Conservation (phyloP, 805 yeast genomes). For the Metschnikowia continentalis region DNA sequence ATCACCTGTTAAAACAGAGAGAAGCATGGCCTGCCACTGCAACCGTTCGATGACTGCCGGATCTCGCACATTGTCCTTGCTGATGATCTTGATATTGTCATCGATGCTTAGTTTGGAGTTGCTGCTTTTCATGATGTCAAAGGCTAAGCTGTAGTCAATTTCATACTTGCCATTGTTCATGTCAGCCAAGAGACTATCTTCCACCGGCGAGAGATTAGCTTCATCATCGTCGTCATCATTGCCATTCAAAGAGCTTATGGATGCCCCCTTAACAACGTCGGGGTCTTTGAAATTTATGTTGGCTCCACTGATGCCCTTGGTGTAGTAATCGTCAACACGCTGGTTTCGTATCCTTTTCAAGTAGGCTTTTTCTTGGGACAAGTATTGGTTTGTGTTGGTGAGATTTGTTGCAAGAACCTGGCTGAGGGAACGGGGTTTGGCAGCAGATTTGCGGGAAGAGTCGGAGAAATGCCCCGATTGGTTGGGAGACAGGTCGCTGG, state of each 20-base stretch:
- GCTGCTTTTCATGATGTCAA: conserved; percentile 30
- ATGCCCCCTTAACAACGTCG: conserved; percentile 1
- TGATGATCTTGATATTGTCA: conserved; percentile 32
- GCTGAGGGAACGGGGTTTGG: conserved; percentile 12
- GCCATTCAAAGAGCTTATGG: not conserved
- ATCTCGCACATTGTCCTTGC: conserved; percentile 38
- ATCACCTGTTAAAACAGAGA: conserved; percentile 89
- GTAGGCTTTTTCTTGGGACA: conserved; percentile 65
- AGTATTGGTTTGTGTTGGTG: conserved; percentile 35
- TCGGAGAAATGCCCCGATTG: conserved; percentile 3
- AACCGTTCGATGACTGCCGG: conserved; percentile 66
- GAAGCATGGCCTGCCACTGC: conserved; percentile 95
- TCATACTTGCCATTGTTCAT: conserved; percentile 44
- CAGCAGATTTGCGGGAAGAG: conserved; percentile 7
- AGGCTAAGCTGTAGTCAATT: conserved; percentile 43
- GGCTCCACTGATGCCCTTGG: conserved; percentile 55
- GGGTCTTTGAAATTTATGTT: conserved; percentile 18
- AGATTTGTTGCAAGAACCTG: conserved; percentile 15
- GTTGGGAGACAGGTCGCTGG: not conserved
- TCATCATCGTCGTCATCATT: conserved; percentile 34
- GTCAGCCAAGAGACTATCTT: conserved; percentile 32
- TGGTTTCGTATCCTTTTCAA: conserved; percentile 59
- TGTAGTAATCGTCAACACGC: conserved; percentile 65
- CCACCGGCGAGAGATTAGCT: conserved; percentile 18
- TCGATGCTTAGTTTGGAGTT: conserved; percentile 24